phyloP scores from a whole-genome alignment of 2,329 filamentous ascomycete genomes.

The Alternaria arbusti region DNA sequence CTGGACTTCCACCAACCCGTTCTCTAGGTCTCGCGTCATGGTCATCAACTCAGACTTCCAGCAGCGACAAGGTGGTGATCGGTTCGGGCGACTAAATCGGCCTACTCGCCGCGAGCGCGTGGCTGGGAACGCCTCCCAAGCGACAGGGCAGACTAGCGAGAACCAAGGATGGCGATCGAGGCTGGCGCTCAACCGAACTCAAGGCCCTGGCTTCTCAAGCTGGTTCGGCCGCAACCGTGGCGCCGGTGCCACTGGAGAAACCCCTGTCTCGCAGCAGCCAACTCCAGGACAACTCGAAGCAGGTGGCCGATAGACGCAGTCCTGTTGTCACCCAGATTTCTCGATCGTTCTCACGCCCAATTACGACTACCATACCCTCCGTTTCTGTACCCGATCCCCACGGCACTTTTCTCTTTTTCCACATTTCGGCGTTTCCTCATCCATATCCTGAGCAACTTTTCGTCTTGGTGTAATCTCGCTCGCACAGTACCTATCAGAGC shows the following conservation, averaged over 20 bases:
- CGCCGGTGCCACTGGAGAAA: slow-evolving; percentile 21
- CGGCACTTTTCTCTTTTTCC: neutral
- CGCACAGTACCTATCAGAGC: neutral
- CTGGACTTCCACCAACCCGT: slow-evolving; percentile 42
- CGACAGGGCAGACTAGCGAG: slow-evolving; percentile 11
- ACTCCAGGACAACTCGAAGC: slow-evolving; percentile 48
- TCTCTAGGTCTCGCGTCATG: slow-evolving; percentile 42
- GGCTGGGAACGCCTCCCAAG: slow-evolving; percentile 13
- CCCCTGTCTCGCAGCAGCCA: slow-evolving; percentile 23
- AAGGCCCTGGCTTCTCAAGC: slow-evolving; percentile 27
- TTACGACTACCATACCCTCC: slow-evolving; percentile 6
- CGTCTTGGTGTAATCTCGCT: neutral
- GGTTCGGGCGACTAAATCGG: slow-evolving; percentile 32
- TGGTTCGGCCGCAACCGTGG: slow-evolving; percentile 40
- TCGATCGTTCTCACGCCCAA: slow-evolving; percentile 2
- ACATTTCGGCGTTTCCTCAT: neutral
- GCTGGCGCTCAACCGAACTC: slow-evolving; percentile 18
- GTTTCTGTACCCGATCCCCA: neutral
- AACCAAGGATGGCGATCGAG: slow-evolving; percentile 36
- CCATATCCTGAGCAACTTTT: neutral
- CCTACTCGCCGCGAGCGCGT: slow-evolving; percentile 33
- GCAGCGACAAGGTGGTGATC: slow-evolving; percentile 21
- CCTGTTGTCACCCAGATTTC: neutral
- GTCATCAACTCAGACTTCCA: slow-evolving; percentile 25
- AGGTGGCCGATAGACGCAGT: slow-evolving; percentile 35